Conservation (phyloP, 345 rosid species). For the Heritiera littoralis region DNA sequence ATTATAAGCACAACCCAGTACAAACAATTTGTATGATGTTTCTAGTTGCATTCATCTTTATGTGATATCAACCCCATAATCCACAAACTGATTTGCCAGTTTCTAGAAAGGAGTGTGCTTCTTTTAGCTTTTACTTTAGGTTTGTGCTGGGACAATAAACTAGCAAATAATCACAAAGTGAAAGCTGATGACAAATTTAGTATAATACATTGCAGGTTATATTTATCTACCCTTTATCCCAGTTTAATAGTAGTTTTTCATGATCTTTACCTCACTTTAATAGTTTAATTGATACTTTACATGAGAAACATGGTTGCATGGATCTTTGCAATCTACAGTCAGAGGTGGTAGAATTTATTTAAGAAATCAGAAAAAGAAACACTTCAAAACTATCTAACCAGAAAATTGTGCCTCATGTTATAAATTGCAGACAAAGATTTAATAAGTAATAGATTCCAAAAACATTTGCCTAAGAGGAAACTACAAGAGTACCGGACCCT, state of each 20-base stretch:
- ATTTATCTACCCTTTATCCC: neutral
- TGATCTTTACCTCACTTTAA: neutral
- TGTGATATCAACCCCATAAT: no score
- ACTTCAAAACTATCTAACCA: neutral
- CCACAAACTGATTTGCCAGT: neutral
- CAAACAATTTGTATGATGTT: constrained; percentile 1
- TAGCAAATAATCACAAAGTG: no score
- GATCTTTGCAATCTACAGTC: neutral
- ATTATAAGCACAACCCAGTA: neutral
- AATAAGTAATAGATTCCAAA: neutral
- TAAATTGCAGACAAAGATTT: neutral
- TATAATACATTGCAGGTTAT: neutral
- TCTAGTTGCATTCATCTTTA: neutral
- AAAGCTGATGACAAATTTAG: neutral
- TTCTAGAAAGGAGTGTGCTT: neutral
- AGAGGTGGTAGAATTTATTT: neutral
- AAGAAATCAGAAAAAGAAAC: neutral
- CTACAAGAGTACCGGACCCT: neutral
- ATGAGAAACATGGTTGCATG: neutral
- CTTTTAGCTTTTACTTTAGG: no score
- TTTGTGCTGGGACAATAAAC: no score
- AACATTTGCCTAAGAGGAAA: neutral
- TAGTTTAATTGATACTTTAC: neutral
- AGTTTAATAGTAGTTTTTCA: neutral
- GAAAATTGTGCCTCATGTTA: neutral